Base-by-base conservation (phyloP, 345 rosid species). In the Salix arbutifolia region DNA sequence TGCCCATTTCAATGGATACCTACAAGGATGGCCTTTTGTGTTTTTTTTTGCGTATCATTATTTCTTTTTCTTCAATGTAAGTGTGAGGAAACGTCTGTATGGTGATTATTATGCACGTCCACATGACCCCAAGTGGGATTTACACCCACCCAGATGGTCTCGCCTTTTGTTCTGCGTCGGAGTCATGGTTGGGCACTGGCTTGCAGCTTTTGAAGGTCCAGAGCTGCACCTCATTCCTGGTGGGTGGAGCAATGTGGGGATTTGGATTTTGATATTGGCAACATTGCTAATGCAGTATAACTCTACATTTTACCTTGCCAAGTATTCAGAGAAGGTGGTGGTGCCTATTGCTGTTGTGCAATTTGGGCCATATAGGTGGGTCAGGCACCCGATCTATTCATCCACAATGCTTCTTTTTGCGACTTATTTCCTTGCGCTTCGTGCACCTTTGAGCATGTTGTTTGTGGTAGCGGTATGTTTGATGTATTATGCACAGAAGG, bases 291-390 rank as follows among this genome's bases (percentile, higher is more conserved):
- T 89, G 91, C 99, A 92, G 8, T 91, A 95, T 42, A 91, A 88
- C 71, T 87, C 94, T 0, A 88, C 97, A 1, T 77, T 87, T 38
- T 92, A 91, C 86, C 93, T 92, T n/a, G 97, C 99, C 6, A 92
- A 94, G 76, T 92, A 92, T 77, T 91, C 92, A 2, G 96, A 92
- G 74, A 90, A 92, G 78, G 90, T 91, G 46, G 92, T 90, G 46
- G 97, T 86, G 76, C 97, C 99, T 46, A 88, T 90, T 0, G 88
- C 88, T 72, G 98, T 92, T 61, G 94, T 92, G 74, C 97, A 89
- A 50, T 92, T 91, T 81, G 95, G 97, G 72, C 97, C 98, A 28
- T 94, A 88, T 78, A 87, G 98, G 82, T 92, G 91, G 97, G 90
- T 91, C 53, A 77, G 91, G 68, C 95, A 94, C 84, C 97, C 97